Evolutionary conservation across 768 basidiomycete species (phyloP).

Genomic region (Crassisporium funariophilum): DNA sequence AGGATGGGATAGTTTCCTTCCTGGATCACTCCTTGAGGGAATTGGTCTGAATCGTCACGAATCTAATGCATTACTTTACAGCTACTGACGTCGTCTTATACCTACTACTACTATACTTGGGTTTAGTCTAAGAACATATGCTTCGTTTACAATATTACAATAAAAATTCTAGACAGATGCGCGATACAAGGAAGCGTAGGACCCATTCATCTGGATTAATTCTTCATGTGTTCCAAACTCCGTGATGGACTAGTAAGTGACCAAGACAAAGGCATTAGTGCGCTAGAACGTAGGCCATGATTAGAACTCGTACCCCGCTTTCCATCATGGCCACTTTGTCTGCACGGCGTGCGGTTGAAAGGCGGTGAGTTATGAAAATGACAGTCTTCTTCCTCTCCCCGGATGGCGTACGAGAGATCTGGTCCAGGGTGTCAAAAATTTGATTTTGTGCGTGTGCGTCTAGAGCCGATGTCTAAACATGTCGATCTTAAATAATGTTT

Average conservation of each 20-base stretch:
- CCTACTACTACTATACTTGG: slow-evolving; percentile 8
- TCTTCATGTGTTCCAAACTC: slow-evolving; percentile 79
- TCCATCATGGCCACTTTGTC: slow-evolving; percentile 91
- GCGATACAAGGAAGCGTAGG: slow-evolving; percentile 70
- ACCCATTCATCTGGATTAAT: slow-evolving; percentile 56
- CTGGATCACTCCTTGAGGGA: slow-evolving; percentile 62
- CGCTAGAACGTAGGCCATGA: neutral
- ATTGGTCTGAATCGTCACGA: slow-evolving; percentile 31
- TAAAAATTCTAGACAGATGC: slow-evolving; percentile 54
- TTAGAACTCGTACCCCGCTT: slow-evolving; percentile 50
- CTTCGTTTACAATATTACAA: slow-evolving; percentile 3
- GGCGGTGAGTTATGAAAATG: slow-evolving; percentile 82
- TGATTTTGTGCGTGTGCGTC: slow-evolving; percentile 81
- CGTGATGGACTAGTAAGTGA: slow-evolving; percentile 55
- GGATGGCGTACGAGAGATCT: slow-evolving; percentile 57
- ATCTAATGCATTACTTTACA: slow-evolving; percentile 11
- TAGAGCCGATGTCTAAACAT: slow-evolving; percentile 69
- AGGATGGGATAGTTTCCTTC: slow-evolving; percentile 66
- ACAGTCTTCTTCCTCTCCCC: slow-evolving; percentile 69
- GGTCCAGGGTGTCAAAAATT: slow-evolving; percentile 75
- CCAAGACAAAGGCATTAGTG: neutral
- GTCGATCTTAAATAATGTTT: slow-evolving; percentile 6
- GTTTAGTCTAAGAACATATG: slow-evolving; percentile 8
- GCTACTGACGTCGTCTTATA: slow-evolving; percentile 8
- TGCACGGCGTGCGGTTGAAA: slow-evolving; percentile 79